Percentiles rank a stretch among this genome's conserved stretches.
Evolutionary conservation across 768 basidiomycete species (phyloP).

Genomic region (Tulasnella calospora): DNA sequence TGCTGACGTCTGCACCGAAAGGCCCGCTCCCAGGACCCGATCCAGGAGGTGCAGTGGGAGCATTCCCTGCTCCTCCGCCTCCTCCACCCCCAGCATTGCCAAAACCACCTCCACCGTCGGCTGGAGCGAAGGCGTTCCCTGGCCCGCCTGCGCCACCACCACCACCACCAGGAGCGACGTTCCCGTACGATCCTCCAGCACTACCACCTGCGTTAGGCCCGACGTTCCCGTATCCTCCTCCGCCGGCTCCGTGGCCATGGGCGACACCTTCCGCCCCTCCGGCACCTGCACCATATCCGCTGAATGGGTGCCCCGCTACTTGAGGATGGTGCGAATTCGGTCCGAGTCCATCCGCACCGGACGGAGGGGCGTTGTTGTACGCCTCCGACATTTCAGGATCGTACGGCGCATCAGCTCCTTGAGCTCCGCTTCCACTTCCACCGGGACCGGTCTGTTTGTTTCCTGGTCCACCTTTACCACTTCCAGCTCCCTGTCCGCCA

Average conservation of each 20-base stretch:
- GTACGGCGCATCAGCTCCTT: not conserved
- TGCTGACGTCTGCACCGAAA: not conserved
- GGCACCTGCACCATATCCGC: not conserved
- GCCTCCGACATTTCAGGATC: not conserved
- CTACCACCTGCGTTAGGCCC: not conserved
- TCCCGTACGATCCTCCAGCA: not conserved
- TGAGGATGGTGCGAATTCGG: not conserved
- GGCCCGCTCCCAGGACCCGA: not conserved
- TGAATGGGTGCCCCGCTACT: not conserved
- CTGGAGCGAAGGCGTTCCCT: not conserved
- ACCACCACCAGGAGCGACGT: not conserved
- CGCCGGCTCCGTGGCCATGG: not conserved
- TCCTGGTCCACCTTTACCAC: not conserved
- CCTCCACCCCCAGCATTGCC: not conserved
- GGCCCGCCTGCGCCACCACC: not conserved
- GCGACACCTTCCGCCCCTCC: not conserved
- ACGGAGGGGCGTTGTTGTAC: not conserved
- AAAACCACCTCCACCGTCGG: not conserved
- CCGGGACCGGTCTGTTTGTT: not conserved
- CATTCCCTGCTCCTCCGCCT: not conserved
- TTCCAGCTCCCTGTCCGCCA: not conserved
- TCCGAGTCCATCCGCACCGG: not conserved
- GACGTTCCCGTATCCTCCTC: not conserved
- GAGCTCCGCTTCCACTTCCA: not conserved
- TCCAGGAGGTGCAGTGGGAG: not conserved